Conservation (phyloP, 139 green algal species). For the Coelastrella sp. region DNA sequence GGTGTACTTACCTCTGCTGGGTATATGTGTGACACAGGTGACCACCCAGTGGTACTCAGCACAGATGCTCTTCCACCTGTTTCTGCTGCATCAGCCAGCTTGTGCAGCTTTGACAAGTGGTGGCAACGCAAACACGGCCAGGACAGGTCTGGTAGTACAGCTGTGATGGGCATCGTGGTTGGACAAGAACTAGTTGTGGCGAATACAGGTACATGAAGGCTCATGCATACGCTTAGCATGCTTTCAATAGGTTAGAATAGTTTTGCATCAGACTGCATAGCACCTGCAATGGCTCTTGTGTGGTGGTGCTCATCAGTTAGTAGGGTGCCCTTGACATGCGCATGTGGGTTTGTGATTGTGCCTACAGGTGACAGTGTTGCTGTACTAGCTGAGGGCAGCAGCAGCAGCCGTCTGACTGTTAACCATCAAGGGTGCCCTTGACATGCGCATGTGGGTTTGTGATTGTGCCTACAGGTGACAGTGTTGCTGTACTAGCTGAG, state of each 20-base stretch:
- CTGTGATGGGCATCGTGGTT: slow-evolving; percentile 1
- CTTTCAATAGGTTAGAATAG: not conserved
- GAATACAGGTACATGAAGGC: not conserved
- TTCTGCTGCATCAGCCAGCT: not conserved
- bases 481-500: slow-evolving; percentile 17
- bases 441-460: not conserved
- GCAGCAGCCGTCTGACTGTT: not conserved
- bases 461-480: slow-evolving; percentile 4
- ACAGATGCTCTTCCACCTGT: not conserved
- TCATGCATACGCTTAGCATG: not conserved
- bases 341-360: not conserved
- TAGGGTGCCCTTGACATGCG: too few relatives aligned
- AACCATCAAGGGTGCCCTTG: too few relatives aligned
- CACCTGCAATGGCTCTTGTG: not conserved
- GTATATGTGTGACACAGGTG: not conserved
- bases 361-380: slow-evolving; percentile 38
- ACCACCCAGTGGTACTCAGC: not conserved
- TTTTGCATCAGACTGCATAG: not conserved
- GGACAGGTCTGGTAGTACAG: slow-evolving; percentile 37
- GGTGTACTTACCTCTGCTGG: not conserved
- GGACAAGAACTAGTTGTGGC: slow-evolving; percentile 10
- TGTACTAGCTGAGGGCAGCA: not conserved
- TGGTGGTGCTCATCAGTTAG: too few relatives aligned
- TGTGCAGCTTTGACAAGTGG: slow-evolving; percentile 23
- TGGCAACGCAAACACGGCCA: not conserved